A percentile compares a stretch with the other conserved stretches of the same genome.
phyloP scores from a whole-genome alignment of 1,284 basidiomycete genomes.

The Dichomitus squalens region DNA sequence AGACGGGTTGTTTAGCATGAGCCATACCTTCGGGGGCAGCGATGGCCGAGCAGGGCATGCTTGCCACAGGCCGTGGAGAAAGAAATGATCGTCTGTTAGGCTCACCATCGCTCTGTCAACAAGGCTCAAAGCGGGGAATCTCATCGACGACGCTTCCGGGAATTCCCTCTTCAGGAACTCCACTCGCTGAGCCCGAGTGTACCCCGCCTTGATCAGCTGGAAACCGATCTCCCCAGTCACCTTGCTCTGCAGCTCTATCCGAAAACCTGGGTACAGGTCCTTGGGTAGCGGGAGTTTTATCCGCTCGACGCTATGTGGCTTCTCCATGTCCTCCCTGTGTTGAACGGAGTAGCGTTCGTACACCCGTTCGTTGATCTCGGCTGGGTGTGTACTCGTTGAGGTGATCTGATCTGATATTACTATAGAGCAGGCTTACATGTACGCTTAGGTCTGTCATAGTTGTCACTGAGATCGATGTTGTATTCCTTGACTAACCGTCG shows the following conservation, averaged over 20 bases:
- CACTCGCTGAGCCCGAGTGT: background rate
- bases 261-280: background rate
- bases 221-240: background rate
- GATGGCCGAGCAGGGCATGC: too few relatives aligned
- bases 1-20: background rate
- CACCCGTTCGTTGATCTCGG: background rate
- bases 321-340: background rate
- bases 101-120: conserved; percentile 1
- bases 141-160: background rate
- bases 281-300: background rate
- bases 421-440: background rate
- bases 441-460: background rate
- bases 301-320: background rate
- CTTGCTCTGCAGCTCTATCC: background rate
- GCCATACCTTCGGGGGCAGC: too few relatives aligned
- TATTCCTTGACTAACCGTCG: too few relatives aligned
- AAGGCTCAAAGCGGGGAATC: background rate
- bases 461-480: too few relatives aligned
- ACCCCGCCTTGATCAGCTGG: background rate
- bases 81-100: too few relatives aligned
- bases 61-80: too few relatives aligned
- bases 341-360: background rate
- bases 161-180: background rate
- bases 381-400: background rate
- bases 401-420: too few relatives aligned